Base-by-base conservation (phyloP, 2,329 filamentous ascomycete species). In the Calonectria leucothoes region DNA sequence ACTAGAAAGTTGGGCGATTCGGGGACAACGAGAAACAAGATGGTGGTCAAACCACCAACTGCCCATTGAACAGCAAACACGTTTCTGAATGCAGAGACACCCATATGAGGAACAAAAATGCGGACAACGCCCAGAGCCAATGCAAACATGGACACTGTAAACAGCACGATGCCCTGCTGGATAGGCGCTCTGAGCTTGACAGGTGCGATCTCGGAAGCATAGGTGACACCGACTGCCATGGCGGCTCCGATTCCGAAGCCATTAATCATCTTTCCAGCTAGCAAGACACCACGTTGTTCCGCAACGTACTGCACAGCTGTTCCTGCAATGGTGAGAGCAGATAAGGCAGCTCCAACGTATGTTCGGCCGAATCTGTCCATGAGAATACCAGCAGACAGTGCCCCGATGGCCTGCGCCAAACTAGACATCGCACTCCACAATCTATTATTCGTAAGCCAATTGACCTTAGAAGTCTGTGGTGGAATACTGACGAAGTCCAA, bases 181-280 rank as follows among this genome's bases (percentile, higher is more conserved):
- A 71, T 71, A 10, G 64, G 69, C 20, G 69, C 69, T 27, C 69
- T 42, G 20, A 71, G 52, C 55, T 71, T 71, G 25, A 67, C 42
- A 15, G 64, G 69, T 6, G 69, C 64, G n/a, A 71, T 64, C 27
- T 71, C 69, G n/a, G 69, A 71, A 15, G 69, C 69, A 57, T 71
- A 71, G 3, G 64, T 71, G 14, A 71, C 55, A n/a, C 69, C 69
- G 14, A 64, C 64, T 3, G 69, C 69, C 69, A 71, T 71, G 8
- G 63, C 52, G 3, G 69, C 69, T 61, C 69, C 64, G 20, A 67
- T 67, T 20, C 69, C 69, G 27, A 71, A 67, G 17, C 69, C 64
- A 45, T 71, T 71, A n/a, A 71, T 66, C 63, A 71, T 71, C 27
- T 71, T 71, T 33, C 69, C 69, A 27, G 55, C 69, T 25, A 71